phyloP scores from a whole-genome alignment of 148 eudicot genomes.

The Polygonum aviculare region DNA sequence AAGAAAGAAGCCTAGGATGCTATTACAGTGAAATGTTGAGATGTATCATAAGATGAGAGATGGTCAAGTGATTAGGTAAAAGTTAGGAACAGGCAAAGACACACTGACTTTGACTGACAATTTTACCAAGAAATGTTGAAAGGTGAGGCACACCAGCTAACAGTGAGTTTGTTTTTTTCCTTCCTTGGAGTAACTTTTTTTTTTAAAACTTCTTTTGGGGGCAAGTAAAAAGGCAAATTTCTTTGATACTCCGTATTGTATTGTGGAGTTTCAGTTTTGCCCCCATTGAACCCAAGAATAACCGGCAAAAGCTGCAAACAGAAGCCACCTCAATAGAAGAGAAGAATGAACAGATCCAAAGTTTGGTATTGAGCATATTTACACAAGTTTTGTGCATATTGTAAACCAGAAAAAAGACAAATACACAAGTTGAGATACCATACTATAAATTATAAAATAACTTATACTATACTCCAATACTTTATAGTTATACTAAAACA shows the following conservation, averaged over 20 bases:
- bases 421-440: slow-evolving; percentile 3
- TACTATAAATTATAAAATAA: not conserved
- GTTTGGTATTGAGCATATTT: not conserved
- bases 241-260: not conserved
- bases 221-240: not conserved
- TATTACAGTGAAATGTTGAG: not conserved
- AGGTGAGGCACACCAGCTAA: not conserved
- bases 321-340: not conserved
- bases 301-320: slow-evolving; percentile 17
- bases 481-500: not conserved
- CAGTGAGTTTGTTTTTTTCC: not conserved
- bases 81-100: not conserved
- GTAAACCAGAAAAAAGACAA: not conserved
- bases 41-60: not conserved
- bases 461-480: not conserved
- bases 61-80: not conserved
- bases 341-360: slow-evolving; percentile 11
- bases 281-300: slow-evolving; percentile 13
- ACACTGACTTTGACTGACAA: not conserved
- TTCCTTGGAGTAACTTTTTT: not conserved
- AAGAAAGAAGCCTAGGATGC: not conserved
- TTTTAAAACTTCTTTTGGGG: not conserved
- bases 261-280: not conserved
- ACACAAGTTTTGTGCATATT: slow-evolving; percentile 4
- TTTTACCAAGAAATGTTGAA: not conserved